These are phyloP conservation scores for Scleroderma citrinum DNA, from an alignment of 768 basidiomycete species.

Conservation along the genomic window DNA sequence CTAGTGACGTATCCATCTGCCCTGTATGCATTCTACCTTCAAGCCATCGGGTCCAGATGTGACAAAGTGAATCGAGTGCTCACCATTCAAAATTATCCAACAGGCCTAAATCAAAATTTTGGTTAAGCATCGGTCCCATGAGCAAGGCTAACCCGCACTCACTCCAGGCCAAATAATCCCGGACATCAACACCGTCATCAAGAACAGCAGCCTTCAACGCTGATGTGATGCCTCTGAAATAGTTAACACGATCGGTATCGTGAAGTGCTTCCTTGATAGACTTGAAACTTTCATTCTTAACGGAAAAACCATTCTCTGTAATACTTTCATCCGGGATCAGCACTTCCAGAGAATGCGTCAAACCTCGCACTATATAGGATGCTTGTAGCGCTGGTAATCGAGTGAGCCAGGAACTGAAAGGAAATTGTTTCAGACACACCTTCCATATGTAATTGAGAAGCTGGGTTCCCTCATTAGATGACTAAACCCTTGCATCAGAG, in stretches of 20 bases:
- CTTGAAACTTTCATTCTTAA: slow-evolving; percentile 55
- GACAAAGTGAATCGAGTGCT: neutral
- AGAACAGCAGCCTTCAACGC: slow-evolving; percentile 51
- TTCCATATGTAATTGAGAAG: slow-evolving; percentile 69
- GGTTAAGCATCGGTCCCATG: neutral
- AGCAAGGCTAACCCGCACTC: slow-evolving; percentile 16
- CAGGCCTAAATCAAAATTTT: slow-evolving; percentile 38
- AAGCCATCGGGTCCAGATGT: neutral
- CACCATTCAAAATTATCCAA: slow-evolving; percentile 69
- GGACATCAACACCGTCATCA: slow-evolving; percentile 58
- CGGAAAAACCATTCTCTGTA: slow-evolving; percentile 72
- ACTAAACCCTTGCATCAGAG: neutral
- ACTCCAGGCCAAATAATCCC: slow-evolving; percentile 68
- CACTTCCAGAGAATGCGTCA: neutral
- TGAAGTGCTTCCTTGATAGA: slow-evolving; percentile 47
- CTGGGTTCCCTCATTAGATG: slow-evolving; percentile 17
- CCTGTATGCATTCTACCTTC: slow-evolving; percentile 17
- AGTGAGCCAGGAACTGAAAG: slow-evolving; percentile 1
- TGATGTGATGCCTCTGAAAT: slow-evolving; percentile 54
- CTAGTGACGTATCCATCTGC: slow-evolving; percentile 66
- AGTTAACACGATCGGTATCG: slow-evolving; percentile 60
- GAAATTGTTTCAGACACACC: slow-evolving; percentile 26
- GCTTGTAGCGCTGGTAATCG: slow-evolving; percentile 34
- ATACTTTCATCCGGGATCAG: slow-evolving; percentile 34
- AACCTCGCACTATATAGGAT: slow-evolving; percentile 47